Evolutionary conservation across 352 stramenopile species (phyloP), one percentile per base, ranked within the genome.

Genomic region (Globisporangium parvum): DNA sequence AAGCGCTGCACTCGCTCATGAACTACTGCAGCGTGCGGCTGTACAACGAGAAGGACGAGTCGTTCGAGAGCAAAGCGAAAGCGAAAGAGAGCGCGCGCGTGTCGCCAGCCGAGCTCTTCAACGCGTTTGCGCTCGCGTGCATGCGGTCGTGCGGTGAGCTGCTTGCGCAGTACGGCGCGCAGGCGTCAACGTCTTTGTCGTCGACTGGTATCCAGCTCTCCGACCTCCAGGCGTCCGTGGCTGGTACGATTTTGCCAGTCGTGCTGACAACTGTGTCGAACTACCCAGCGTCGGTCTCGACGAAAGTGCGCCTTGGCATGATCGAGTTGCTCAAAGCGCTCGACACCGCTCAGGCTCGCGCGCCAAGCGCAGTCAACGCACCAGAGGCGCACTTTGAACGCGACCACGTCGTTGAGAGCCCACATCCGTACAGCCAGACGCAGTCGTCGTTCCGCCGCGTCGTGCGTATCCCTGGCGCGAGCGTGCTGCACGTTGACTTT

Each of bases 401-500:
- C 3, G 54, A 72, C 23, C 75, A 74, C 57, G 59, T 84, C 14
- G 66, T 90, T 17, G 79, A 92, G 59, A 87, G 71, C 31, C 44
- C 67, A 2, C 81, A 92, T 59, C 81, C 81, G 28, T 92, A 90
- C 65, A 82, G 60, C 35, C 65, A 78, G 46, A 73, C 57, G 12
- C 75, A 88, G 49, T 68, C 77, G 39, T 67, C 78, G 17, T 75
- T 88, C 59, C 74, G 77, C 6, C 78, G 80, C 45, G 70, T 85
- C 21, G 60, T 90, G 23, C 66, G 66, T 12, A 73, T 88, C 51
- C 66, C 77, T 54, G 75, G 73, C 21, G 79, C 81, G 2, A 76
- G 53, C 8, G 62, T 73, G 15, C 49, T 92, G 9, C 75, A 84
- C 31, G 85, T 89, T 40, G 69, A 85, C 23, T 92, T 92, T 59